These are phyloP conservation scores for Mycena galopus DNA, from an alignment of 768 basidiomycete genomes.

Conservation along the genomic window DNA sequence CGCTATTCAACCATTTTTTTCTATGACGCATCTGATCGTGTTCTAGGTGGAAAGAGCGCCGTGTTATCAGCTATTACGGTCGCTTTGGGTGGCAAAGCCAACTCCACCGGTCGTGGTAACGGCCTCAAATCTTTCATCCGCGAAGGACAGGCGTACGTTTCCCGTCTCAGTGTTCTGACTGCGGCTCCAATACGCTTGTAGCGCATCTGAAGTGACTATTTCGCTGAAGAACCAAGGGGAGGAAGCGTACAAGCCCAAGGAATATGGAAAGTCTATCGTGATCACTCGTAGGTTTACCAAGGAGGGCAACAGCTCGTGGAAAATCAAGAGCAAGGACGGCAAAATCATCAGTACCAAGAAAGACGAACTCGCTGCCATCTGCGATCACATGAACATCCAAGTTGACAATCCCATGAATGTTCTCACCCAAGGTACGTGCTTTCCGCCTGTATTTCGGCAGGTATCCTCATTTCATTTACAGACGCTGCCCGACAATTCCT, in stretches of 20 bases:
- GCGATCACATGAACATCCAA: conserved; percentile 96
- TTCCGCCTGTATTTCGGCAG: neutral
- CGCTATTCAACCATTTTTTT: neutral
- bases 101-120: conserved; percentile 88
- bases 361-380: conserved; percentile 89
- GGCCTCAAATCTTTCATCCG: conserved; percentile 90
- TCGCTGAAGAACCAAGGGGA: conserved; percentile 90
- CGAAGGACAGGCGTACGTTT: conserved; percentile 82
- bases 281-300: conserved; percentile 86
- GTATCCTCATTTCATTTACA: neutral
- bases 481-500: conserved; percentile 88
- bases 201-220: conserved; percentile 82
- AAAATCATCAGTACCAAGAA: conserved; percentile 80
- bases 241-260: conserved; percentile 86
- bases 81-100: conserved; percentile 93
- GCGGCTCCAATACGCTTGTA: conserved; percentile 43
- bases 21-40: neutral
- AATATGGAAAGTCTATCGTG: conserved; percentile 89
- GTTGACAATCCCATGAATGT: conserved; percentile 98
- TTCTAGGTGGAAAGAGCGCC: conserved; percentile 92
- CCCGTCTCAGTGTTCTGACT: neutral
- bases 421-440: conserved; percentile 78
- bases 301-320: conserved; percentile 84
- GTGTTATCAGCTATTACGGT: conserved; percentile 93
- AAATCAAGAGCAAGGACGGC: conserved; percentile 80